These are phyloP conservation scores for Diaporthe longicolla DNA, from an alignment of 2,329 filamentous ascomycete species.

Conservation along the genomic window DNA sequence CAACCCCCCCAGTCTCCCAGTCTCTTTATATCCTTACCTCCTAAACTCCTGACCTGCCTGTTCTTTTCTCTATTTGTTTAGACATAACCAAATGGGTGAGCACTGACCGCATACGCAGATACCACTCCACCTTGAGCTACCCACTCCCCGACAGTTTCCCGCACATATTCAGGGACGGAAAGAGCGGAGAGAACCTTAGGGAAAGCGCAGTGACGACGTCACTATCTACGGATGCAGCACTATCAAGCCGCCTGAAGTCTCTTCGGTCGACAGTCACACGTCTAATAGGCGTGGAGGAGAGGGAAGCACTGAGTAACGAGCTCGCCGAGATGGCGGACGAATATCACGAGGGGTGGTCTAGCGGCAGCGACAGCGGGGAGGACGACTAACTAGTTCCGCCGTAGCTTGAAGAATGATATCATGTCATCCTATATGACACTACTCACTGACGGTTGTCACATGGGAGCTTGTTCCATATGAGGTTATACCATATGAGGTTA, in stretches of 20 bases:
- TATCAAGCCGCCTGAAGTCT: slow-evolving; percentile 77
- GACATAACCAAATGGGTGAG: slow-evolving; percentile 15
- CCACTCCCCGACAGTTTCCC: slow-evolving; percentile 90
- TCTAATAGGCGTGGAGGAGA: slow-evolving; percentile 79
- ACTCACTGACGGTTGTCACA: too few relatives aligned
- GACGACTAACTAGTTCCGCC: slow-evolving; percentile 60
- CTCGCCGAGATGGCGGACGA: slow-evolving; percentile 87
- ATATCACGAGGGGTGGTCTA: slow-evolving; percentile 90
- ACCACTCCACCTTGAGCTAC: slow-evolving; percentile 72
- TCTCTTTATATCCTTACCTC: too few relatives aligned
- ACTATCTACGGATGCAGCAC: slow-evolving; percentile 80
- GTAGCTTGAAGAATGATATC: neutral
- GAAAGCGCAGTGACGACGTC: slow-evolving; percentile 65
- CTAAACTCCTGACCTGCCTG: neutral
- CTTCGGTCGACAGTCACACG: slow-evolving; percentile 76
- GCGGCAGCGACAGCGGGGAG: slow-evolving; percentile 79
- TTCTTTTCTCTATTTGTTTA: too few relatives aligned
- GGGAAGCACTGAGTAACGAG: slow-evolving; percentile 86
- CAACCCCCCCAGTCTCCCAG: neutral
- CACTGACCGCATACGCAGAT: slow-evolving; percentile 55
- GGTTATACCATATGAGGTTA: too few relatives aligned
- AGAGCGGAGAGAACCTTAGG: slow-evolving; percentile 52
- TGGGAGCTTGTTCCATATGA: too few relatives aligned
- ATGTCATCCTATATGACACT: too few relatives aligned
- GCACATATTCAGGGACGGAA: slow-evolving; percentile 72